Evolutionary conservation across 441 rosid genomes (phyloP), one percentile per base, ranked within the genome.

Genomic region (Populus hybrid): DNA sequence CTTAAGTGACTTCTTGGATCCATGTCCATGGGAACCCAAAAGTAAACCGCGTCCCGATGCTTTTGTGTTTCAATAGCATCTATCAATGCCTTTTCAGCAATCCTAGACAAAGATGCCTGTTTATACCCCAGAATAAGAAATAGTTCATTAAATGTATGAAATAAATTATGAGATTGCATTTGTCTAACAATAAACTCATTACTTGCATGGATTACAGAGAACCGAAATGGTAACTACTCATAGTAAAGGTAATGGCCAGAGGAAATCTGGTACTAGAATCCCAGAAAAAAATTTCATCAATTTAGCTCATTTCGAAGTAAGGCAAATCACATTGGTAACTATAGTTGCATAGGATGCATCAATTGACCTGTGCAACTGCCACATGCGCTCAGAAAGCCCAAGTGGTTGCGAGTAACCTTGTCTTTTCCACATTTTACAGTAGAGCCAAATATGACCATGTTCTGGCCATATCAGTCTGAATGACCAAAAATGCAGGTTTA

Each of bases 1-100:
- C 82, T 80, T 84, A 82, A 71, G 75, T 86, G 91, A 85, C 91
- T 91, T 84, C 98, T 92, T 9, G 92, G 89, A 84, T 96, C 99
- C 78, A 72, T 85, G 84, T 92, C 99, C 98, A 94, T 92, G 24
- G 97, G 92, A 81, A 83, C 96, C 99, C 99, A 96, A 86, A 94
- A 96, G 80, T 94, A 96, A 59, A 96, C 86, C 24, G 97, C 72
- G 53, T 96, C 97, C 68, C 98, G 98, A 72, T 93, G 83, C 75
- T 77, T 92, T 35, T 84, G 85, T 73, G 85, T 78, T 86, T 88
- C 86, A 56, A 94, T 89, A 74, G 93, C 92, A 74, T 86, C 83
- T 53, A 96, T 75, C 81, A 96, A 78, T 76, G 90, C 94, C 76
- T 80, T 84, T 89, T 93, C 98, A 80, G 99, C 97, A 83, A 72